Base-by-base conservation (phyloP, 768 basidiomycete species). In the Hirschioporus abietinus region DNA sequence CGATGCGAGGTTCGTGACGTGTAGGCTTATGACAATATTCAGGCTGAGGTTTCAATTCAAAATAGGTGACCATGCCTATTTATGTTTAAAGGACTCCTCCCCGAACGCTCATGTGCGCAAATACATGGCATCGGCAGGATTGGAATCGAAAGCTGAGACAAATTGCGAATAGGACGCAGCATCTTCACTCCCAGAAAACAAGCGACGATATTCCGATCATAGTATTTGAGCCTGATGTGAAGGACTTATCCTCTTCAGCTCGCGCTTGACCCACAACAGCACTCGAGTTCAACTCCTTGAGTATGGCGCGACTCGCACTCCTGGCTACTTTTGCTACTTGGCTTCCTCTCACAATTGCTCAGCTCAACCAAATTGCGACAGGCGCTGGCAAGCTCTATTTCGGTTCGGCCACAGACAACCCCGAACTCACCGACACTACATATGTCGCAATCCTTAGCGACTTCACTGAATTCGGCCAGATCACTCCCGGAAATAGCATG, bases 381-480 rank as follows among this genome's bases (percentile, higher is more conserved):
- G 72, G 76, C 5, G 75, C 78, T 5, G 79, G 79, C 1, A 83
- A 82, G 72, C 67, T 77, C 9, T 84, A 84, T 75, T 83, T 83
- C 64, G 82, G 83, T 34, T 74, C 79, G 34, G 82, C 83, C 27
- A 83, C 82, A 1, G 82, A 82, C 71, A 83, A 82, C 72, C 74
- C 76, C 1, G 82, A 84, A 72, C 72, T 84, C 36, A 74, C 70
- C 15, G 78, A 84, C 66, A 66, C 71, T 0, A 66, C 78, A 1
- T 83, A 82, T 69, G 72, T 74, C n/a, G 74, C 77, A 1, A 78
- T 77, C 63, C 75, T 83, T 15, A 73, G 72, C 63, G 74, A 81
- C 70, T 73, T 64, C 67, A 72, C 71, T 24, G 71, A 76, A 65
- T 82, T 82, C 68, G 81, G 81, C 10, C 81, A 82, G 67, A 76